Evolutionary conservation across 352 stramenopile genomes (phyloP).

Genomic region (Globisporangium solare): DNA sequence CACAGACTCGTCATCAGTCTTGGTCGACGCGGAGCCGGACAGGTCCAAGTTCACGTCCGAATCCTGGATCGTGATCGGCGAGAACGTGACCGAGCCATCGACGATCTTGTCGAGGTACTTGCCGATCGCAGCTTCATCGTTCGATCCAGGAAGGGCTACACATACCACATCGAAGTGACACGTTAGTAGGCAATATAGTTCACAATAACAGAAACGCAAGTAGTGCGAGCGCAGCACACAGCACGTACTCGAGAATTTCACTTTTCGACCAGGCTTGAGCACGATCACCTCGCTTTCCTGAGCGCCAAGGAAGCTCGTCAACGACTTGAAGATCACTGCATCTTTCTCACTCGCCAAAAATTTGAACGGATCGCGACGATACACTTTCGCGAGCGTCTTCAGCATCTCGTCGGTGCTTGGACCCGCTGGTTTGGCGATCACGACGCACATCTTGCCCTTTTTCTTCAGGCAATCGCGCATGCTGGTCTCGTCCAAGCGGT

Average conservation of each 20-base stretch:
- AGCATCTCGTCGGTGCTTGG: slow-evolving; percentile 24
- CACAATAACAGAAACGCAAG: neutral
- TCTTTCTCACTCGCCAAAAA: slow-evolving; percentile 45
- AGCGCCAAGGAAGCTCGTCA: slow-evolving; percentile 32
- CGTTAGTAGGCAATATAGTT: too few relatives aligned
- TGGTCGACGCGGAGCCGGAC: neutral
- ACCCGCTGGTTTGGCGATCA: slow-evolving; percentile 31
- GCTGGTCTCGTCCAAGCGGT: slow-evolving; percentile 29
- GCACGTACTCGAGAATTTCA: slow-evolving; percentile 59
- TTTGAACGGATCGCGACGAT: slow-evolving; percentile 65
- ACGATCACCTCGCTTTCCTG: slow-evolving; percentile 32
- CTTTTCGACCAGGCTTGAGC: slow-evolving; percentile 50
- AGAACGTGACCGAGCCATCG: slow-evolving; percentile 51
- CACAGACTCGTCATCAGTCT: neutral
- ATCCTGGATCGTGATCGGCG: slow-evolving; percentile 9
- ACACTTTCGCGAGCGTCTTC: slow-evolving; percentile 70
- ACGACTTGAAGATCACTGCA: slow-evolving; percentile 28
- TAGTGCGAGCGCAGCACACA: neutral
- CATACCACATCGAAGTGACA: too few relatives aligned
- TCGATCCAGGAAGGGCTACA: slow-evolving; percentile 28
- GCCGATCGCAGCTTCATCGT: slow-evolving; percentile 29
- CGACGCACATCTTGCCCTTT: slow-evolving; percentile 69
- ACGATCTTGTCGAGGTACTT: slow-evolving; percentile 63
- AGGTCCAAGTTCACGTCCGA: slow-evolving; percentile 9
- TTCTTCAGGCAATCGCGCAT: slow-evolving; percentile 40